phyloP scores from a whole-genome alignment of 1,139 yeast genomes.

The Hyphopichia khmerensis region DNA sequence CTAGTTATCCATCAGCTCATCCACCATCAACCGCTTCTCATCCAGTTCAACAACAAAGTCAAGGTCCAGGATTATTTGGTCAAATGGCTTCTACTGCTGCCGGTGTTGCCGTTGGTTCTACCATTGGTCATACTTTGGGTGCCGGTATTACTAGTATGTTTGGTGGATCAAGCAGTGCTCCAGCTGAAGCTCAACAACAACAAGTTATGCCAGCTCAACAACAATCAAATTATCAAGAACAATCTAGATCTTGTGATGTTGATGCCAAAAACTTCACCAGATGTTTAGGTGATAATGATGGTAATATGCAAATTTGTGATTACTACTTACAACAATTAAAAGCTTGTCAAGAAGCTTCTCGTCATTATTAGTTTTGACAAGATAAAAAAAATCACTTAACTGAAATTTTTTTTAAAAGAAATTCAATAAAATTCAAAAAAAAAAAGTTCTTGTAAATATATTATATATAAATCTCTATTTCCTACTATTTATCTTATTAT shows the following conservation, averaged over 20 bases:
- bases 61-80: conserved; percentile 82
- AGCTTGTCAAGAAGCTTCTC: conserved; percentile 95
- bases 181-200: conserved; percentile 49
- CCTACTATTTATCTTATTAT: neutral
- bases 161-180: conserved; percentile 72
- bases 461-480: no score
- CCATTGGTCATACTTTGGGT: conserved; percentile 95
- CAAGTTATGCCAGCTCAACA: conserved; percentile 40
- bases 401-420: no score
- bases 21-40: conserved; percentile 28
- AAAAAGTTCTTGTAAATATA: neutral
- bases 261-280: conserved; percentile 95
- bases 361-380: conserved; percentile 79
- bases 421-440: neutral
- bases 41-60: conserved; percentile 35
- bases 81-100: conserved; percentile 99
- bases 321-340: conserved; percentile 94
- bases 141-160: conserved; percentile 89
- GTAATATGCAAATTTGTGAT: conserved; percentile 96
- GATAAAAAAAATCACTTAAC: no score
- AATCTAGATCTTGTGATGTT: conserved; percentile 70
- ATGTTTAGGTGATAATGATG: conserved; percentile 89
- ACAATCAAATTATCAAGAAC: conserved; percentile 43
- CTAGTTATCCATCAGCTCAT: conserved; percentile 36
- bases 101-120: conserved; percentile 98